Evolutionary conservation across 192 early-diverging fungal genomes (phyloP), one percentile per base, ranked within the genome.

Genomic region (Tieghemiomyces parasiticus): DNA sequence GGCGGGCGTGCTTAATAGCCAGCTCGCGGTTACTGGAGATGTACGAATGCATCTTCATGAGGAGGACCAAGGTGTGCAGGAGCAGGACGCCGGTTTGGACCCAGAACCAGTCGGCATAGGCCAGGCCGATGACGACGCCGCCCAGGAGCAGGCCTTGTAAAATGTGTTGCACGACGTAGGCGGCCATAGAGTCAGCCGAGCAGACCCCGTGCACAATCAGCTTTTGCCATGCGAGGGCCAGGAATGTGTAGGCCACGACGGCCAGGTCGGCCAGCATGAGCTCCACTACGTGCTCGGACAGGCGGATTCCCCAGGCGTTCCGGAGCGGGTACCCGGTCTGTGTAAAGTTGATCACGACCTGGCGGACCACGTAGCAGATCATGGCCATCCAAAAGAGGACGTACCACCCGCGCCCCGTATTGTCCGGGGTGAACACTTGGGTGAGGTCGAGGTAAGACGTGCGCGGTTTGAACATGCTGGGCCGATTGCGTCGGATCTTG

Each of bases 41-140:
- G 63, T 97, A 97, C n/a, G 92, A 93, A 66, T 93, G 90, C 64
- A 91, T 80, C 65, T 97, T 97, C 91, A 97, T 92, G 67, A 95
- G 77, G 83, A 92, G 94, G 19, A 89, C 81, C 44, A 90, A 88
- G 1, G 84, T 78, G 67, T 97, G 95, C 32, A 95, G 71, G 0
- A 80, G 77, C 67, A 95, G 90, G 46, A 85, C 90, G 48, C 88
- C 87, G 8, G 82, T 81, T 69, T 97, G 91, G 10, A 90, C 83
- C 90, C 91, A 93, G 19, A 81, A 81, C 91, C 90, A 93, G 35
- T 87, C 77, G 59, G 78, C 76, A 58, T 70, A 53, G 31, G 64
- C 72, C 49, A 74, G 67, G 83, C 84, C 88, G 12, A 58, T 65
- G 44, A 83, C 77, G 55, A 74, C 75, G 29, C 68, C 55, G 31